These are phyloP conservation scores for Rauvolfia tetraphylla DNA, from an alignment of 257 asterid species.

Conservation along the genomic window DNA sequence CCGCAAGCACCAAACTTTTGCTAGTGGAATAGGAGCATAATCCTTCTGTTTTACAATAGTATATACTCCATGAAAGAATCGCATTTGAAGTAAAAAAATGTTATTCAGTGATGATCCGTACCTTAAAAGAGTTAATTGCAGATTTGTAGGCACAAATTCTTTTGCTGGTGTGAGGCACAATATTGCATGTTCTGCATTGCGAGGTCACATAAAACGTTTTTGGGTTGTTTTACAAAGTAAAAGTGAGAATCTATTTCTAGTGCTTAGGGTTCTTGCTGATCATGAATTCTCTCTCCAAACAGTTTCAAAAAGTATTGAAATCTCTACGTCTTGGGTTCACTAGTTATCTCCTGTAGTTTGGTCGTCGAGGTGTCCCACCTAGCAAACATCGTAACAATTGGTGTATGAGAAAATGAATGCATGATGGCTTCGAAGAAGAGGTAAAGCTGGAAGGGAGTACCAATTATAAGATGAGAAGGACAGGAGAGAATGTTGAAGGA, in stretches of 20 bases:
- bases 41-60: not conserved
- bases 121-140: slow-evolving; percentile 2
- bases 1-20: slow-evolving; percentile 14
- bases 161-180: not conserved
- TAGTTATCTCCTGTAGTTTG: not conserved
- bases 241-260: not conserved
- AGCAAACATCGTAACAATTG: too few relatives aligned
- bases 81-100: not conserved
- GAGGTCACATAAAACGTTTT: not conserved
- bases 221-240: not conserved
- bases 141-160: not conserved
- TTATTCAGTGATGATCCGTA: not conserved
- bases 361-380: too few relatives aligned
- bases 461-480: slow-evolving; percentile 19
- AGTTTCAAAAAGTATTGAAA: not conserved
- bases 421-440: not conserved
- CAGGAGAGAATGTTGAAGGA: slow-evolving; percentile 13
- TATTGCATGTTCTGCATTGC: not conserved
- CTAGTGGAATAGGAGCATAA: slow-evolving; percentile 4
- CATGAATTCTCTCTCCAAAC: not conserved
- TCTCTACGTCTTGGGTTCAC: not conserved
- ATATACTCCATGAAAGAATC: not conserved
- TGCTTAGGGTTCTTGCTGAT: not conserved
- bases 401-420: too few relatives aligned
- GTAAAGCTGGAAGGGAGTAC: not conserved